Conservation (phyloP, 1,284 basidiomycete species). For the Boletellus deceptivus region DNA sequence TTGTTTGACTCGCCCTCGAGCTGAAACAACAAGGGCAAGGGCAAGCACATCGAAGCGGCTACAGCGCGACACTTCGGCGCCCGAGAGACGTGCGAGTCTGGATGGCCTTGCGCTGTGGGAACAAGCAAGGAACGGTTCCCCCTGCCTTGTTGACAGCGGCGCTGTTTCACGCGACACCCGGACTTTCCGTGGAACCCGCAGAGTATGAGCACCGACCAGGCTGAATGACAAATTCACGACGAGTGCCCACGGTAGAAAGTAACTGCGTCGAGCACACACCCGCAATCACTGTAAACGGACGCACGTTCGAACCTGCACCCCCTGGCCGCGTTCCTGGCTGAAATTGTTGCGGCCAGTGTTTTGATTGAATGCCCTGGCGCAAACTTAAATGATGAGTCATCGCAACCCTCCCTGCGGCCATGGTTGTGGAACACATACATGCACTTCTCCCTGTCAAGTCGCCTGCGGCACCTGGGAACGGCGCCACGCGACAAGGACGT, state of each 20-base stretch:
- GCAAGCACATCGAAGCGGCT: neutral
- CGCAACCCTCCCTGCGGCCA: neutral
- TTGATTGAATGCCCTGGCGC: neutral
- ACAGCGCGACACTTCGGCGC: neutral
- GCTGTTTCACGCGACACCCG: neutral
- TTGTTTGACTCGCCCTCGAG: too few relatives aligned
- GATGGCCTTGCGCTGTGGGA: neutral
- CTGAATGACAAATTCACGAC: too few relatives aligned
- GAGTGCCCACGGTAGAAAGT: too few relatives aligned
- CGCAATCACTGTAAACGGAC: neutral
- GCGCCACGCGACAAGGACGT: neutral
- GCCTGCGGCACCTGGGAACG: slow-evolving; percentile 1
- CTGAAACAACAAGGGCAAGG: too few relatives aligned
- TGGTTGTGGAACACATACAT: neutral
- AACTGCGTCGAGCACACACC: neutral
- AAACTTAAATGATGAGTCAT: neutral
- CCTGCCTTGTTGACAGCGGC: too few relatives aligned
- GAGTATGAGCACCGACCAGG: too few relatives aligned
- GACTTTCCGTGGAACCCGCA: too few relatives aligned
- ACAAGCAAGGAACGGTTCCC: neutral
- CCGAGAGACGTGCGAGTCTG: neutral
- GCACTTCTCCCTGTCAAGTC: neutral
- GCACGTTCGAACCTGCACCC: neutral
- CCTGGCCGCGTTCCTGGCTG: neutral
- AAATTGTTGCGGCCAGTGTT: neutral